Evolutionary conservation across 2,329 filamentous ascomycete species (phyloP).

Genomic region (Phyllosticta ampelicida): DNA sequence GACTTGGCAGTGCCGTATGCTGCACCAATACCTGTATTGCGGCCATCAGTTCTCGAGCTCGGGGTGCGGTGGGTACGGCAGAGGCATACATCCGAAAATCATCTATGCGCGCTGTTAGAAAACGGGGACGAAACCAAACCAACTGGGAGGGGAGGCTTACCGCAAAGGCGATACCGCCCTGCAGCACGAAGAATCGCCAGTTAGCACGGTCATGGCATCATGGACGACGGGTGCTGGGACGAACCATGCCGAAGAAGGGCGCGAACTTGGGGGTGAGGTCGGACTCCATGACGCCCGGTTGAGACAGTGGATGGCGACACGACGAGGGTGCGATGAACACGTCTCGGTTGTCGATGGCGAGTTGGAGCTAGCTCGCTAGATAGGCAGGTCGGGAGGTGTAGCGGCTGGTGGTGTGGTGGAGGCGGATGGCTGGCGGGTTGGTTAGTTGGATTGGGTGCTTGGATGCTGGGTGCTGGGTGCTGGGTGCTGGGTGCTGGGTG

Average conservation of each 20-base stretch:
- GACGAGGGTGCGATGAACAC: background rate
- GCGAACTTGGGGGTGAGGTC: conserved; percentile 68
- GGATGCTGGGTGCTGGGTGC: background rate
- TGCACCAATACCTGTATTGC: conserved; percentile 52
- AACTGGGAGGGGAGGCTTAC: conserved; percentile 24
- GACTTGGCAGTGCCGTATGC: conserved; percentile 84
- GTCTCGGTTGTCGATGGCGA: conserved; percentile 4
- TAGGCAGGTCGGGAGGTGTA: too few species aligned
- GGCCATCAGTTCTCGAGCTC: conserved; percentile 15
- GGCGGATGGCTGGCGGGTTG: too few species aligned
- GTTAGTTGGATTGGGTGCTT: background rate
- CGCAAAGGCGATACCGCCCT: conserved; percentile 69
- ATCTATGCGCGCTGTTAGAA: conserved; percentile 37
- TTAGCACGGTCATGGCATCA: conserved; percentile 21
- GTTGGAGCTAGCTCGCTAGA: background rate
- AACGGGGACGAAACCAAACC: conserved; percentile 13
- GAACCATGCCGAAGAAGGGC: conserved; percentile 80
- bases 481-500: background rate
- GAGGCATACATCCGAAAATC: conserved; percentile 65
- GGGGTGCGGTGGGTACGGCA: background rate
- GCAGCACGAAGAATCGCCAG: conserved; percentile 12
- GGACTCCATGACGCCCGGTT: conserved; percentile 21
- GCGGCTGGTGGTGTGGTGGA: background rate
- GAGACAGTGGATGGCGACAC: background rate
- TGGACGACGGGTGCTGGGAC: conserved; percentile 22